Conservation (phyloP, 148 eudicot genomes). For the Vaccinium macrocarpon region DNA sequence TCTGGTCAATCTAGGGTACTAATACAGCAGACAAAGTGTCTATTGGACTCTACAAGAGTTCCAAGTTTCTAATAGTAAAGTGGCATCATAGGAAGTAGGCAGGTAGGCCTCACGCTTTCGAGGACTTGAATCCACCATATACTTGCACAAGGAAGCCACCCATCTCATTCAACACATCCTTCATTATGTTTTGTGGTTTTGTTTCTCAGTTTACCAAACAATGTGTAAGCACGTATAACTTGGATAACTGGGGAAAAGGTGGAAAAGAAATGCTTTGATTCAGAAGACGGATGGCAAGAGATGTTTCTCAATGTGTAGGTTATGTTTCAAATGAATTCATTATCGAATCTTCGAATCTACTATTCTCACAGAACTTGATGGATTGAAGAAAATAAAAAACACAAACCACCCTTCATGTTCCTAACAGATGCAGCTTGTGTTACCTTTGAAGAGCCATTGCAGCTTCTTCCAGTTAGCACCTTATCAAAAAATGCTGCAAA, state of each 20-base stretch:
- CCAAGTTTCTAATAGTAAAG: background rate
- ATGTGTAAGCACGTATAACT: background rate
- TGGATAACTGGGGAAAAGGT: background rate
- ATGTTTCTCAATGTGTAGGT: background rate
- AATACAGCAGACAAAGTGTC: slow-evolving; percentile 1
- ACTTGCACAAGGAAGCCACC: background rate
- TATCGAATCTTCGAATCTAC: background rate
- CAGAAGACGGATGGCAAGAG: background rate
- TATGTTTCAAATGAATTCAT: background rate
- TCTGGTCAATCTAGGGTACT: background rate
- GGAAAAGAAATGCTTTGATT: background rate
- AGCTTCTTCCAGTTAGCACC: slow-evolving; percentile 45
- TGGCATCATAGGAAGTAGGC: background rate
- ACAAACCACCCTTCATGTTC: background rate
- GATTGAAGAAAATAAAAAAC: background rate
- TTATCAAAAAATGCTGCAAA: slow-evolving; percentile 67
- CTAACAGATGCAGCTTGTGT: slow-evolving; percentile 12
- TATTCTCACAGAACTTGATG: background rate
- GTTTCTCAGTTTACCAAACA: background rate
- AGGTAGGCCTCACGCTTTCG: background rate
- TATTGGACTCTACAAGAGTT: background rate
- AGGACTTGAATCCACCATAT: background rate
- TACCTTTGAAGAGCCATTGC: slow-evolving; percentile 66
- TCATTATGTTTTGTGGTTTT: background rate
- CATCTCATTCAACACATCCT: slow-evolving; percentile 5